Base-by-base conservation (phyloP, 2,329 filamentous ascomycete genomes). In the Penicillium hesseltinei region DNA sequence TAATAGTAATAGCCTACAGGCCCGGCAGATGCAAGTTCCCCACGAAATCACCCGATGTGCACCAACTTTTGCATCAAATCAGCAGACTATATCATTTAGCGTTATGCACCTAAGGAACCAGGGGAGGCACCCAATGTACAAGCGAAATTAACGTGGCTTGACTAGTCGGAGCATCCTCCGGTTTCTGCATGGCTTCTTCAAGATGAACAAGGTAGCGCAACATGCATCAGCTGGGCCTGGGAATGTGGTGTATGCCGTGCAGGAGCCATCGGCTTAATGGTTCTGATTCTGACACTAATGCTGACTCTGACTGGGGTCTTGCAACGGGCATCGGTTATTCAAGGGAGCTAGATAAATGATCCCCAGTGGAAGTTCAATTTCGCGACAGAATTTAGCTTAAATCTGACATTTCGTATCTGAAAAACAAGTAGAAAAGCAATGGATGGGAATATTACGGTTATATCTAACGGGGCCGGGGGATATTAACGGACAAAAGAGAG, bases 121-220 rank as follows among this genome's bases (percentile, higher is more conserved):
- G n/a, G 17, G 27, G 11, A 42, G 21, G 25, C 40, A 25, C 33
- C 25, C n/a, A 39, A 23, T 2, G 31, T 45, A n/a, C 31, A 31
- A 33, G 33, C 4, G 8, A 36, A 57, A 47, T 23, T 23, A 35
- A 33, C 4, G 45, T 51, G 50, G 54, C 58, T 59, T 59, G 48
- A 27, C 29, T 61, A 57, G 54, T 54, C 59, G 59, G 59, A 60
- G 57, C 27, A 50, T 50, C 13, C 59, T 61, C 59, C 59, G 36
- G 9, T 44, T 53, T 39, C 46, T 45, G 33, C 40, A 46, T 51
- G 29, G 25, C n/a, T 47, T 48, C 48, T 56, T 53, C 48, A 52
- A n/a, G 15, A 21, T 10, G 8, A 40, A 52, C 29, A 36, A 33
- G 27, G 19, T 19, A 33, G 13, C 43, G 45, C 39, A 15, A 50